Evolutionary conservation across 2,329 filamentous ascomycete species (phyloP).

Genomic region (Fusarium proliferatum): DNA sequence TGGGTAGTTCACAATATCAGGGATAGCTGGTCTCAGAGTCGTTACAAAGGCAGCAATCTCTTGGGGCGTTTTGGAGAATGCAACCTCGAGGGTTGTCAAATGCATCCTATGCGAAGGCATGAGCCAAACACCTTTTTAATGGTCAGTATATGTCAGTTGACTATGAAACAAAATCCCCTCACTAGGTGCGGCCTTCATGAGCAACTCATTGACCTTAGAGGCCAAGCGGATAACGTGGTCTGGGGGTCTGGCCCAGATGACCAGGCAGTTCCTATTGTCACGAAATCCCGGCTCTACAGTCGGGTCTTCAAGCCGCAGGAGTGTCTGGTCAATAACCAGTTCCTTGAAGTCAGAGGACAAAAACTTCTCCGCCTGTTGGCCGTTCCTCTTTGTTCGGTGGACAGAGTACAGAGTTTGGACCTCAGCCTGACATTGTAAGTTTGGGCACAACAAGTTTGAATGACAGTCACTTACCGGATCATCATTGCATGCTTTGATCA

Average conservation of each 20-base stretch:
- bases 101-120: conserved; percentile 85
- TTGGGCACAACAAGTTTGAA: neutral
- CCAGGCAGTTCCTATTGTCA: conserved; percentile 84
- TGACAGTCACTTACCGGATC: conserved; percentile 66
- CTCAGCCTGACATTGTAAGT: conserved; percentile 59
- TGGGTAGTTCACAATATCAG: conserved; percentile 73
- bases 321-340: conserved; percentile 79
- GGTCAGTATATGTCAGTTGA: neutral
- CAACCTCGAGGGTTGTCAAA: conserved; percentile 85
- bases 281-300: conserved; percentile 73
- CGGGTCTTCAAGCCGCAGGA: conserved; percentile 75
- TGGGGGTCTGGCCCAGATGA: conserved; percentile 89
- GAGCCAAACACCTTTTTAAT: conserved; percentile 77
- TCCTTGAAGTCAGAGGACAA: conserved; percentile 74
- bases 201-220: conserved; percentile 72
- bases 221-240: conserved; percentile 76
- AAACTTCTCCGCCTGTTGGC: conserved; percentile 79
- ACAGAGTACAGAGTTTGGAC: conserved; percentile 78
- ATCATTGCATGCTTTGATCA: conserved; percentile 75
- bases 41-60: conserved; percentile 75
- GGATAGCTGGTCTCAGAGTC: conserved; percentile 65
- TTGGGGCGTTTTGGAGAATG: conserved; percentile 77
- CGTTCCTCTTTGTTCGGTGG: conserved; percentile 81
- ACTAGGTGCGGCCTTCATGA: conserved; percentile 76
- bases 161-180: conserved; percentile 49